Conservation (phyloP, 495 filamentous ascomycete genomes). For the Saxophila tyrrhenica region DNA sequence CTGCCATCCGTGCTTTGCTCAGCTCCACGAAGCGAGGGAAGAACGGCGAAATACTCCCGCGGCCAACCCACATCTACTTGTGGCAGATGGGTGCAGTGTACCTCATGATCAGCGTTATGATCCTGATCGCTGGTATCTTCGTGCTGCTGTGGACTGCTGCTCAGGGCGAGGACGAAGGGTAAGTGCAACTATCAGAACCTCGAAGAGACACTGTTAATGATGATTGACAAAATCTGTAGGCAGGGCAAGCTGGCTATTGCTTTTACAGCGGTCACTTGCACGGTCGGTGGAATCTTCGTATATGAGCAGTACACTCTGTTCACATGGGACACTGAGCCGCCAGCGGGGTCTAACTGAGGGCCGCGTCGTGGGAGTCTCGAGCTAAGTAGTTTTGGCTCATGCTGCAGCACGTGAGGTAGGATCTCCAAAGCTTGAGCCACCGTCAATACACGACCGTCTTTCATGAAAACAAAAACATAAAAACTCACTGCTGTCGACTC, state of each 20-base stretch:
- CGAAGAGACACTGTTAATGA: not conserved
- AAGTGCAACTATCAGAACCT: no score
- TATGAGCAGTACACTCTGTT: not conserved
- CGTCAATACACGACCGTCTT: no score
- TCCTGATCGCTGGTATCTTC: slow-evolving; percentile 25
- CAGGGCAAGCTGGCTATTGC: not conserved
- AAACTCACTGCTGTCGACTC: no score
- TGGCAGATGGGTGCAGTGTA: slow-evolving; percentile 26
- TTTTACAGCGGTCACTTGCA: not conserved
- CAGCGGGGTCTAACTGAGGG: no score
- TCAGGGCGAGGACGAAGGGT: not conserved
- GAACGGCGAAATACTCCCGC: slow-evolving; percentile 7
- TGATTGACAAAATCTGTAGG: no score
- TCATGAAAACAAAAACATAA: no score
- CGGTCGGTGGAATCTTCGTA: not conserved
- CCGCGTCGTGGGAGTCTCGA: no score
- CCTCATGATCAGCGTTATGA: slow-evolving; percentile 16
- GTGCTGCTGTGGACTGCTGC: slow-evolving; percentile 18
- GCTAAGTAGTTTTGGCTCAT: no score
- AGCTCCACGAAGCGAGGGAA: not conserved
- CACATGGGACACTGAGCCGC: no score
- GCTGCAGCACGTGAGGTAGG: no score
- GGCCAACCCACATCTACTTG: slow-evolving; percentile 15
- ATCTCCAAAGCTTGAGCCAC: no score
- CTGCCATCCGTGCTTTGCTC: slow-evolving; percentile 18